Conservation (phyloP, 1,284 basidiomycete species). For the Puccinia hordei region DNA sequence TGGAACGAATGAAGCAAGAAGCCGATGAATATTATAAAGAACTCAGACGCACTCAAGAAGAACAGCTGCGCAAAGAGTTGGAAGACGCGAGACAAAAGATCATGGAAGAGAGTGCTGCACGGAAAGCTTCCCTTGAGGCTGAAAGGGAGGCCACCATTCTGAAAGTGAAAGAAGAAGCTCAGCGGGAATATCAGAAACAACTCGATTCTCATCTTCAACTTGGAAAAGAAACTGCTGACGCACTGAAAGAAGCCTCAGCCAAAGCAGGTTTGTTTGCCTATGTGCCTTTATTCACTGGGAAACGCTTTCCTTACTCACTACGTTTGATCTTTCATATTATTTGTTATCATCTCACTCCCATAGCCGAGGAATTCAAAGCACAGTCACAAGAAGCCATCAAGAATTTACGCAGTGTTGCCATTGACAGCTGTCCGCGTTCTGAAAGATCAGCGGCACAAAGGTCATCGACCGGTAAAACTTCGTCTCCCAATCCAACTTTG, state of each 20-base stretch:
- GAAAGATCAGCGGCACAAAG: slow-evolving; percentile 24
- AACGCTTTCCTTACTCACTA: neutral
- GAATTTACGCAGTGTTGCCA: slow-evolving; percentile 22
- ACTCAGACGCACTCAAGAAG: slow-evolving; percentile 33
- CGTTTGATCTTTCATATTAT: neutral
- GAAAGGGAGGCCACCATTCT: slow-evolving; percentile 27
- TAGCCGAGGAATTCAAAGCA: slow-evolving; percentile 42
- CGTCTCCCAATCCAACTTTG: slow-evolving; percentile 5
- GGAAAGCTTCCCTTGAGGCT: slow-evolving; percentile 41
- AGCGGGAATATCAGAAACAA: slow-evolving; percentile 43
- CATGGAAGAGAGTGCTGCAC: slow-evolving; percentile 28
- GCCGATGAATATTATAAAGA: slow-evolving; percentile 42
- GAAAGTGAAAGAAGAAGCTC: slow-evolving; percentile 40
- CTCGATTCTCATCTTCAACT: slow-evolving; percentile 35
- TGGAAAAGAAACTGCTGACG: slow-evolving; percentile 32
- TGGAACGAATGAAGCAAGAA: slow-evolving; percentile 36
- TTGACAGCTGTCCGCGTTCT: slow-evolving; percentile 25
- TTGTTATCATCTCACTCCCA: neutral
- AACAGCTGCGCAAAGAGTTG: slow-evolving; percentile 36
- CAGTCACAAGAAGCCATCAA: slow-evolving; percentile 36
- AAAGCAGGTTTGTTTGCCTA: slow-evolving; percentile 23
- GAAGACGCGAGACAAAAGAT: slow-evolving; percentile 48
- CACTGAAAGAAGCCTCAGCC: slow-evolving; percentile 35
- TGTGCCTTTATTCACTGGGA: neutral
- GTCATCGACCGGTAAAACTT: slow-evolving; percentile 1